Conservation (phyloP, 345 rosid species). For the Corchorus olitorius region DNA sequence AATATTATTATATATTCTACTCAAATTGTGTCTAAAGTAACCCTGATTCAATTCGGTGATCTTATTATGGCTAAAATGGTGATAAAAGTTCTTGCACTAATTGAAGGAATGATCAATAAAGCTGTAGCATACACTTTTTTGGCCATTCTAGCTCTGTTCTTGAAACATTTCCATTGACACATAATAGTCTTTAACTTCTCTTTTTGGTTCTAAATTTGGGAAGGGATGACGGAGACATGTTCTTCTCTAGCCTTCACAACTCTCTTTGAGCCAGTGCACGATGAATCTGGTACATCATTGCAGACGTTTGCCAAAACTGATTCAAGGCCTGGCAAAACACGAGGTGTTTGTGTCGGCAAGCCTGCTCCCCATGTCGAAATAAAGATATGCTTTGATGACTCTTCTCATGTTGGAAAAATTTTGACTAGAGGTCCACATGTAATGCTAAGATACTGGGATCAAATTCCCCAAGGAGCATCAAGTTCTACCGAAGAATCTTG, state of each 20-base stretch:
- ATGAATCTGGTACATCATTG: constrained; percentile 21
- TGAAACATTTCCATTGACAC: not conserved
- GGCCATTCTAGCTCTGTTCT: not conserved
- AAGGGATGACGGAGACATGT: constrained; percentile 91
- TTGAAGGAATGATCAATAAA: not conserved
- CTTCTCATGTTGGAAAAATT: constrained; percentile 56
- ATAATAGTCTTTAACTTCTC: not conserved
- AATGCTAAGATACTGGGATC: constrained; percentile 77
- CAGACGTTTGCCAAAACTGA: constrained; percentile 23
- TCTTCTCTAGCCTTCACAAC: constrained; percentile 78
- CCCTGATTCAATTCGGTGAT: not conserved
- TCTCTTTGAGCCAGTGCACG: constrained; percentile 48
- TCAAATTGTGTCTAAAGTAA: not conserved
- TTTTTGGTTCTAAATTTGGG: constrained; percentile 1
- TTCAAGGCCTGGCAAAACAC: constrained; percentile 23
- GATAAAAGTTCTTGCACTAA: not conserved
- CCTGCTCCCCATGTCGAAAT: constrained; percentile 85
- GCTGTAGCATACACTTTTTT: not conserved
- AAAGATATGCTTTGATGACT: constrained; percentile 44
- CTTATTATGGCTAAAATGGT: not conserved
- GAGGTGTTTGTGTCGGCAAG: constrained; percentile 77
- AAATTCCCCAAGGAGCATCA: constrained; percentile 30
- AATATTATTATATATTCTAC: constrained; percentile 1
- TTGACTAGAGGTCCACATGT: constrained; percentile 79
- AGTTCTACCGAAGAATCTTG: constrained; percentile 40